Conservation (phyloP, 2,329 filamentous ascomycete genomes). For the Cercospora sp. region DNA sequence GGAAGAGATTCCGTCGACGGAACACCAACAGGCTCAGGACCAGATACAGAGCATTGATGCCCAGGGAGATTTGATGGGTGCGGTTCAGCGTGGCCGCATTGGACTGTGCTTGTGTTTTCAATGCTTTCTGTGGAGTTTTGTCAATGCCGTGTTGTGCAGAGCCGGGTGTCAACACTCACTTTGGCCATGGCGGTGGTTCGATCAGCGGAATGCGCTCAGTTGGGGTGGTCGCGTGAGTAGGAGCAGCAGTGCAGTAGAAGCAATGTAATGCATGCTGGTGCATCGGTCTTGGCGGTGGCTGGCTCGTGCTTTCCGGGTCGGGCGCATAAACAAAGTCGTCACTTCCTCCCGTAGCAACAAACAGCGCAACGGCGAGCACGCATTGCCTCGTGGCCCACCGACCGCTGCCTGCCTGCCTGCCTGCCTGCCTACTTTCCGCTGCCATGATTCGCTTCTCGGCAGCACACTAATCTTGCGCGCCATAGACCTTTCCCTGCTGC, state of each 20-base stretch:
- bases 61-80: slow-evolving; percentile 74
- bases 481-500: not conserved
- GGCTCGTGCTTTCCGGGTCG: not conserved
- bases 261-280: not conserved
- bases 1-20: slow-evolving; percentile 52
- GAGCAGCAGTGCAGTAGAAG: not conserved
- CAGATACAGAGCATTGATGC: slow-evolving; percentile 73
- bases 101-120: slow-evolving; percentile 64
- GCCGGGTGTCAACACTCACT: slow-evolving; percentile 17
- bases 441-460: not conserved
- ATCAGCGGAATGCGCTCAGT: not conserved
- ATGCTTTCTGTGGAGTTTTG: slow-evolving; percentile 47
- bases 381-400: not conserved
- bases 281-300: slow-evolving; percentile 1
- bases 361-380: slow-evolving; percentile 3
- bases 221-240: not conserved
- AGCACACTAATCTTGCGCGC: not conserved
- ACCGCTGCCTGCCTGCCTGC: not conserved
- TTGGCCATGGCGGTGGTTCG: slow-evolving; percentile 29
- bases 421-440: not conserved
- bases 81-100: slow-evolving; percentile 68
- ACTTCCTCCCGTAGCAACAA: slow-evolving; percentile 1
- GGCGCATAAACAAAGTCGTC: slow-evolving; percentile 9
- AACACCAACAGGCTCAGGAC: slow-evolving; percentile 66
- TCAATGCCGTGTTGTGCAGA: not conserved